A percentile compares a stretch with the other conserved stretches of the same genome.
Conservation (phyloP, 768 basidiomycete genomes). For the Lactarius hatsudake region DNA sequence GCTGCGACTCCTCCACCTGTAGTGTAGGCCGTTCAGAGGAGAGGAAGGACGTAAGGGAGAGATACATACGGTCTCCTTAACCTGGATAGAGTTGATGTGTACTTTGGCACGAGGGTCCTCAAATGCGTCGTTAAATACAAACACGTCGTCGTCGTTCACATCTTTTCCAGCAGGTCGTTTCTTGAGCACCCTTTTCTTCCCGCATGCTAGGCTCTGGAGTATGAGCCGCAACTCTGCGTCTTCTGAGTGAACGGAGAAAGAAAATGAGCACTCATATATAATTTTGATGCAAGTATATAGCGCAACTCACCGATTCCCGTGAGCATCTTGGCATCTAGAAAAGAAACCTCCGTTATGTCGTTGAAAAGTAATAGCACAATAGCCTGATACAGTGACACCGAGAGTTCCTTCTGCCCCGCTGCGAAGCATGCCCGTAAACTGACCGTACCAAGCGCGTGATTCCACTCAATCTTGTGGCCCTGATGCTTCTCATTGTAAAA, state of each 20-base stretch:
- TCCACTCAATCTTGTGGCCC: slow-evolving; percentile 77
- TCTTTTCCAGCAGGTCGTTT: slow-evolving; percentile 80
- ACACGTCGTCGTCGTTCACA: slow-evolving; percentile 70
- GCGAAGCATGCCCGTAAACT: slow-evolving; percentile 70
- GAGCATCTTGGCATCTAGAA: slow-evolving; percentile 61
- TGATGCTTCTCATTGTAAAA: slow-evolving; percentile 83
- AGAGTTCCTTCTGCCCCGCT: slow-evolving; percentile 75
- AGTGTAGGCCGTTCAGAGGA: not conserved
- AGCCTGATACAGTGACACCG: slow-evolving; percentile 88
- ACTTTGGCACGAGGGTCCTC: slow-evolving; percentile 74
- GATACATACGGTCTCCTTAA: slow-evolving; percentile 76
- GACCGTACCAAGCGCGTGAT: slow-evolving; percentile 82
- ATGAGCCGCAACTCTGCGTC: slow-evolving; percentile 73
- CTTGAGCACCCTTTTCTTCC: slow-evolving; percentile 81
- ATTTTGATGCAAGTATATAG: slow-evolving; percentile 5
- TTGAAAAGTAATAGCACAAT: slow-evolving; percentile 88
- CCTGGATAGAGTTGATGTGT: slow-evolving; percentile 95
- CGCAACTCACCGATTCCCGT: slow-evolving; percentile 66
- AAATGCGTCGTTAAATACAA: slow-evolving; percentile 81
- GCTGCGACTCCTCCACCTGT: slow-evolving; percentile 83
- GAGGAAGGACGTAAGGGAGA: not conserved
- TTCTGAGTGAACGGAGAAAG: slow-evolving; percentile 45
- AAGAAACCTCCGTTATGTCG: slow-evolving; percentile 54
- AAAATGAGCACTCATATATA: slow-evolving; percentile 14
- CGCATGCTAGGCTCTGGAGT: slow-evolving; percentile 89